These are phyloP conservation scores for Pinus taeda DNA, from an alignment of 75 land plant species.

Conservation along the genomic window DNA sequence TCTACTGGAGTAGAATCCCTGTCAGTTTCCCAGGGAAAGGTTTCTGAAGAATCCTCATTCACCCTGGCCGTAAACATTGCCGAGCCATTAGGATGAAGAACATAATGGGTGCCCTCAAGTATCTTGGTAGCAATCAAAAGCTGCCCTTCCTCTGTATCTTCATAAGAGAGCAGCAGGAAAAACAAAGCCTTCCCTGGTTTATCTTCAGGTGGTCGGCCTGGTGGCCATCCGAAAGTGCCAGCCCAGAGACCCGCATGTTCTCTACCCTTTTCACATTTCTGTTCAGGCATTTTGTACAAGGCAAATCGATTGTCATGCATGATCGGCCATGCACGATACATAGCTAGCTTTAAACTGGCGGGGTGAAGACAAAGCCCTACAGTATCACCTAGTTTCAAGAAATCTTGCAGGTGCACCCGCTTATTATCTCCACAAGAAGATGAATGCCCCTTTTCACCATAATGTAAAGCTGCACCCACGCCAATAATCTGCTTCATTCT, in stretches of 20 bases:
- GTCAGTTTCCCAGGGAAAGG: constrained; percentile 66
- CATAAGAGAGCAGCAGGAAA: constrained; percentile 85
- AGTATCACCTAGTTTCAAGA: constrained; percentile 53
- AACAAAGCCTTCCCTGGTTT: constrained; percentile 91
- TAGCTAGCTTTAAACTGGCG: constrained; percentile 47
- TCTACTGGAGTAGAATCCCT: constrained; percentile 42
- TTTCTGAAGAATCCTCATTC: constrained; percentile 56
- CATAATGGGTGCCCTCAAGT: constrained; percentile 93
- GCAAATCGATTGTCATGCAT: constrained; percentile 89
- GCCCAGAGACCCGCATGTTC: constrained; percentile 96
- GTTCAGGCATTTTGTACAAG: constrained; percentile 80
- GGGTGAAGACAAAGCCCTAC: constrained; percentile 66
- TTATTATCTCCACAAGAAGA: constrained; percentile 35
- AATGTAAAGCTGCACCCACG: constrained; percentile 10
- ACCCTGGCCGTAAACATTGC: constrained; percentile 89
- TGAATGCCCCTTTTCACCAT: constrained; percentile 27
- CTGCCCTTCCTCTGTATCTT: constrained; percentile 49
- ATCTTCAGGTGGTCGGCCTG: constrained; percentile 67
- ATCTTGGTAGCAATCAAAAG: constrained; percentile 86
- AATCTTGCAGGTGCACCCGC: constrained; percentile 62
- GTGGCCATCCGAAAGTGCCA: constrained; percentile 98
- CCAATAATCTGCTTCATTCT: constrained; percentile 70
- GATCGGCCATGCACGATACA: constrained; percentile 86
- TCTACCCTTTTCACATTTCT: constrained; percentile 37
- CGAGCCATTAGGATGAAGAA: constrained; percentile 94